A percentile compares a stretch with the other conserved stretches of the same genome.
Evolutionary conservation across 2,329 filamentous ascomycete species (phyloP).

Genomic region (Moelleriella libera): DNA sequence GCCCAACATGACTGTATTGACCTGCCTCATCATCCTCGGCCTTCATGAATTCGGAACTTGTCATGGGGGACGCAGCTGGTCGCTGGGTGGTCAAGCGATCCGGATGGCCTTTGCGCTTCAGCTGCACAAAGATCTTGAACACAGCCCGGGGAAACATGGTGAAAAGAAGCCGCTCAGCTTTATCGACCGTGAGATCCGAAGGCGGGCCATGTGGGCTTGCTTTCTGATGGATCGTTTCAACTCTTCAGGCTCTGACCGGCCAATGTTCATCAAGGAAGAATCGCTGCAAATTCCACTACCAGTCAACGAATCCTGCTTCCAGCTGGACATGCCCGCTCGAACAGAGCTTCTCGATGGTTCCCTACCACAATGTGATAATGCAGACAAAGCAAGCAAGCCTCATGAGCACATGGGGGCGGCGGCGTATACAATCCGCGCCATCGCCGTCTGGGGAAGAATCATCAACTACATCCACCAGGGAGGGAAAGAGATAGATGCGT

Average conservation of each 20-base stretch:
- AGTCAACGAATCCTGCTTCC: constrained; percentile 79
- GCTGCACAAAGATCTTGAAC: constrained; percentile 79
- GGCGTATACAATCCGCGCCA: constrained; percentile 73
- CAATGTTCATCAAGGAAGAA: constrained; percentile 81
- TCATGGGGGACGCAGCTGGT: constrained; percentile 91
- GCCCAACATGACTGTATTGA: constrained; percentile 91
- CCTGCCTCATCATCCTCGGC: constrained; percentile 75
- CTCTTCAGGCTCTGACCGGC: constrained; percentile 84
- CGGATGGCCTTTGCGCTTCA: constrained; percentile 95
- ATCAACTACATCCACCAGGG: constrained; percentile 85
- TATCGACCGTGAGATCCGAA: constrained; percentile 81
- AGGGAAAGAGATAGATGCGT: constrained; percentile 62
- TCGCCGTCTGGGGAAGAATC: constrained; percentile 80
- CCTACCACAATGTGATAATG: constrained; percentile 45
- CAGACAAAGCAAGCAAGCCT: constrained; percentile 50
- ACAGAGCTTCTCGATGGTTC: constrained; percentile 73
- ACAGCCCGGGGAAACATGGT: constrained; percentile 53
- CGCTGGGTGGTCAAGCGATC: constrained; percentile 85
- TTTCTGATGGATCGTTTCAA: constrained; percentile 97
- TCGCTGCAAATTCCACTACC: constrained; percentile 81
- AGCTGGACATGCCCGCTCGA: constrained; percentile 76
- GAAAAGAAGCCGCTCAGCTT: constrained; percentile 61
- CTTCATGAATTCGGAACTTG: constrained; percentile 95
- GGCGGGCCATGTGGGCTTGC: constrained; percentile 96
- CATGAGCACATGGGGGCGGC: constrained; percentile 87